phyloP scores from a whole-genome alignment of 768 basidiomycete genomes.

The Pulveroboletus frians region DNA sequence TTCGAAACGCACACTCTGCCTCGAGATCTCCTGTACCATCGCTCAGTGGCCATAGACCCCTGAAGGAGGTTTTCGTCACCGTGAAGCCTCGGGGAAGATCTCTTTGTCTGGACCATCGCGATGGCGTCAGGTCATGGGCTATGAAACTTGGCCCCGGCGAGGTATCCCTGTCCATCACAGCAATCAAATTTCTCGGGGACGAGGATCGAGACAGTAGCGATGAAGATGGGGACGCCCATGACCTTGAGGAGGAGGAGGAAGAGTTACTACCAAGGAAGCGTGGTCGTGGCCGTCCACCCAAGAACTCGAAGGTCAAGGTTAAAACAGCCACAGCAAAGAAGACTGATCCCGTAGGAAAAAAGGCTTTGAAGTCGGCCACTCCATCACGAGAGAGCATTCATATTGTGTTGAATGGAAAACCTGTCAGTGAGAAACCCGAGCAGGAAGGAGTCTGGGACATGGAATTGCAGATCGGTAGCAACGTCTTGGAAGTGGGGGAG shows the following conservation, averaged over 20 bases:
- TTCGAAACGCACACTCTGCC: conserved; percentile 27
- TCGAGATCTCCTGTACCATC: conserved; percentile 30
- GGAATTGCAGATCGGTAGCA: conserved; percentile 52
- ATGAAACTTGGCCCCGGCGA: conserved; percentile 58
- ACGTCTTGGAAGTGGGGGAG: conserved; percentile 69
- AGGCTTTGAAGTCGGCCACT: conserved; percentile 38
- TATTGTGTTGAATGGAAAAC: conserved; percentile 57
- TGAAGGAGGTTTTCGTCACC: conserved; percentile 49
- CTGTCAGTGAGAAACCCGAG: conserved; percentile 43
- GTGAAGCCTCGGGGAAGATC: conserved; percentile 57
- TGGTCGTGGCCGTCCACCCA: conserved; percentile 34
- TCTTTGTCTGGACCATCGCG: conserved; percentile 55
- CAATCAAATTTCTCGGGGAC: conserved; percentile 49
- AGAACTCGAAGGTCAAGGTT: conserved; percentile 30
- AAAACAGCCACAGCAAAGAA: conserved; percentile 32
- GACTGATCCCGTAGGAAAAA: conserved; percentile 36
- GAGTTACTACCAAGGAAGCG: conserved; percentile 38
- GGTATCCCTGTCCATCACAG: conserved; percentile 47
- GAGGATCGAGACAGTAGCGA: conserved; percentile 59
- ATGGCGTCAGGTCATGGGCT: conserved; percentile 73
- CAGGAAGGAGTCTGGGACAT: conserved; percentile 57
- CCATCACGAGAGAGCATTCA: conserved; percentile 46
- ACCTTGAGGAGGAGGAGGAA: conserved; percentile 43
- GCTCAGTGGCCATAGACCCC: conserved; percentile 37
- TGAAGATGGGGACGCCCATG: conserved; percentile 43